Evolutionary conservation across 106 monocot genomes (phyloP), one percentile per base, ranked within the genome.

Genomic region (Allium fistulosum): DNA sequence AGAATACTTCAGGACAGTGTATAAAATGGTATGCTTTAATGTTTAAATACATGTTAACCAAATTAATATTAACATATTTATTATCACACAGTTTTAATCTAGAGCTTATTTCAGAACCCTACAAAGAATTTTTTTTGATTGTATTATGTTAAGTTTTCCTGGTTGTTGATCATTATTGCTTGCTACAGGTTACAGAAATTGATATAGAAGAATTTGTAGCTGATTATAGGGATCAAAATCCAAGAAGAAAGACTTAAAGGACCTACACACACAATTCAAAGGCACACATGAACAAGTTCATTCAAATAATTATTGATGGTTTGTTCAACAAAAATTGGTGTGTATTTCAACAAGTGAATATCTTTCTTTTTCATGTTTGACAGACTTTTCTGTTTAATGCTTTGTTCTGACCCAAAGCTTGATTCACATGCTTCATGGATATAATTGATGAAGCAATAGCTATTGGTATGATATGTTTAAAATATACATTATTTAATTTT

Each of bases 181-280:
- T n/a, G n/a, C n/a, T n/a, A 14, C 76, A 96, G 96, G 88, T 97
- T 51, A 92, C 97, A 9, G 92, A 80, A 72, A 86, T 86, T 78
- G 97, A 97, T 77, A 89, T 97, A 76, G 97, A 97, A 80, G 92
- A 92, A 66, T 99, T 90, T 80, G 89, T 85, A 75, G 89, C 87
- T 57, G 89, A 75, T 63, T 99, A 99, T 69, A 78, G 81, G 97
- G 97, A 16, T 99, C 97, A 65, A 87, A 89, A 71, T 82, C 75
- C 55, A n/a, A n/a, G n/a, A n/a, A 90, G 64, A 99, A 90, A 63
- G 97, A 99, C 80, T 68, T 99, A 48, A 92, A 92, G 71, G 87
- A 90, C 61, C 77, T 99, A 10, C 92, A 87, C 68, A 75, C 12
- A 53, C 72, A 87, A 83, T 87, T 71, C 48, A 88, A 99, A 62